These are phyloP conservation scores for Xylariales sp. DNA, from an alignment of 2,329 filamentous ascomycete species.

Conservation along the genomic window DNA sequence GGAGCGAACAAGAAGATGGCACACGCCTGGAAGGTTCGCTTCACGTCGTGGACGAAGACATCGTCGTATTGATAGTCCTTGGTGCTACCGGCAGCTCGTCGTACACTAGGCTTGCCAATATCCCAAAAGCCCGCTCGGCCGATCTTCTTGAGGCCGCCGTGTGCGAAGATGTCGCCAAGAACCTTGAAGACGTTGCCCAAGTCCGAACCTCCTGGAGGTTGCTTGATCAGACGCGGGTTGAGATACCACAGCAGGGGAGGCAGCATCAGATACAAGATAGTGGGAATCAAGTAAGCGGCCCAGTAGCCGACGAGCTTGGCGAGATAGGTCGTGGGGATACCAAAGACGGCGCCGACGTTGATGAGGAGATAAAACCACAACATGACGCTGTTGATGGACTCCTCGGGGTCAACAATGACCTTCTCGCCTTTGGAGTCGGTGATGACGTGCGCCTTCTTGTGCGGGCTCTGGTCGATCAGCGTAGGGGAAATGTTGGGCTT, in stretches of 20 bases:
- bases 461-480: slow-evolving; percentile 74
- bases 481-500: slow-evolving; percentile 78
- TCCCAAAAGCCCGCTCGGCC: slow-evolving; percentile 62
- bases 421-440: slow-evolving; percentile 67
- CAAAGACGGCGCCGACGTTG: slow-evolving; percentile 63
- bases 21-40: slow-evolving; percentile 64
- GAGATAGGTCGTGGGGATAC: slow-evolving; percentile 62
- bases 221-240: slow-evolving; percentile 66
- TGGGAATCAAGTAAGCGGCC: slow-evolving; percentile 57
- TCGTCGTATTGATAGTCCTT: slow-evolving; percentile 65
- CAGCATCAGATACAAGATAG: slow-evolving; percentile 68
- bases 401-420: slow-evolving; percentile 74
- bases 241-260: slow-evolving; percentile 68
- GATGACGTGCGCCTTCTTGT: slow-evolving; percentile 64
- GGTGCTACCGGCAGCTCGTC: slow-evolving; percentile 54
- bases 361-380: slow-evolving; percentile 69
- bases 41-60: slow-evolving; percentile 70
- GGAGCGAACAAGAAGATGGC: slow-evolving; percentile 62
- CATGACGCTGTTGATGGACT: slow-evolving; percentile 73
- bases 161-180: slow-evolving; percentile 52
- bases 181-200: slow-evolving; percentile 57
- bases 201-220: slow-evolving; percentile 74
- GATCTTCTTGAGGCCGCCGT: slow-evolving; percentile 46
- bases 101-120: slow-evolving; percentile 63
- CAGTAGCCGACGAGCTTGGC: slow-evolving; percentile 63